phyloP scores from a whole-genome alignment of 2,329 filamentous ascomycete species.

The Lanzia echinophila region DNA sequence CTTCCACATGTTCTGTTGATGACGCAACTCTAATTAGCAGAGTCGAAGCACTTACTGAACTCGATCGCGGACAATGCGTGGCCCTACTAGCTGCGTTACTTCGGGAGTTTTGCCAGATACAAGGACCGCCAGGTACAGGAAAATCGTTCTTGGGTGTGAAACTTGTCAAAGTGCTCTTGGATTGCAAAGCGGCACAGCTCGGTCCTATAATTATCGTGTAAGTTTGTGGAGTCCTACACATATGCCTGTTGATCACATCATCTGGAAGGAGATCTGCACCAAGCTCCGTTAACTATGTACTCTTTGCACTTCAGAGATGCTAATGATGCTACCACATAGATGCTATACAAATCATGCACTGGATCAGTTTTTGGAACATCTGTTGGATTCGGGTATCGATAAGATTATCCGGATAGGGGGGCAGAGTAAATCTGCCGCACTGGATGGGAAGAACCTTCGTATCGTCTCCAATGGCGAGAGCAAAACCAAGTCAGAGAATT shows the following conservation, averaged over 20 bases:
- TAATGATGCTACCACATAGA: conserved; percentile 11
- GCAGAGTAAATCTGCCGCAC: conserved; percentile 18
- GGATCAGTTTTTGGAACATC: conserved; percentile 42
- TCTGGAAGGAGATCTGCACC: no score
- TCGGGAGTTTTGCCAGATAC: conserved; percentile 38
- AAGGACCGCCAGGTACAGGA: conserved; percentile 26
- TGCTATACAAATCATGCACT: conserved; percentile 30
- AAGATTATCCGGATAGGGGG: conserved; percentile 44
- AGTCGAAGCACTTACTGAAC: conserved; percentile 15
- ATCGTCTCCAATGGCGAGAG: conserved; percentile 14
- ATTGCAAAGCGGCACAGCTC: conserved; percentile 22
- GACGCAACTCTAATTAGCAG: conserved; percentile 15
- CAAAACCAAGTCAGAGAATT: conserved; percentile 15
- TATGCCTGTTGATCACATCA: conserved; percentile 10
- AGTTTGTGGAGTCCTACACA: conserved; percentile 36
- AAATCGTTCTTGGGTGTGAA: conserved; percentile 26
- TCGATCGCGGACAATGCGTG: conserved; percentile 32
- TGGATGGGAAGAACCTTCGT: conserved; percentile 22
- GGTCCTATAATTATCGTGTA: conserved; percentile 33
- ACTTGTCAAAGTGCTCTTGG: conserved; percentile 30
- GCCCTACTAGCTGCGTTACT: conserved; percentile 30
- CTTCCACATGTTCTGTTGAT: conserved; percentile 4
- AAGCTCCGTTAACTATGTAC: no score
- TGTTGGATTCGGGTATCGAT: conserved; percentile 36
- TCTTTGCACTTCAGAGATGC: no score